Percentiles rank a stretch among this genome's conserved stretches.
These are phyloP conservation scores for Chaetoceros muelleri DNA, from an alignment of 108 stramenopile genomes.

Conservation along the genomic window DNA sequence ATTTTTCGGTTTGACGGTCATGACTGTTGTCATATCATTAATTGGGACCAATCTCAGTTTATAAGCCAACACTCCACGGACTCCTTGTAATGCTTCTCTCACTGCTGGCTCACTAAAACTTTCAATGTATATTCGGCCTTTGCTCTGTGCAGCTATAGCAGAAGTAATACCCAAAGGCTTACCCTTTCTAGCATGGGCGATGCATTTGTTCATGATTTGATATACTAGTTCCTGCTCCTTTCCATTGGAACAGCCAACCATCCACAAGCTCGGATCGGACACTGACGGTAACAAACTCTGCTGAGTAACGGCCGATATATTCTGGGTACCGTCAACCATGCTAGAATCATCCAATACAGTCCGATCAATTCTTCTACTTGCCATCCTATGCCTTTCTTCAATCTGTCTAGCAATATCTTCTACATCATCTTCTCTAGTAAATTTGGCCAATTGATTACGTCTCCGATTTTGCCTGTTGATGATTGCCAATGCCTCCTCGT, in stretches of 20 bases:
- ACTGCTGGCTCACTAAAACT: conserved; percentile 86
- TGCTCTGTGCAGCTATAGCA: conserved; percentile 79
- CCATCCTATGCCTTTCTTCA: conserved; percentile 76
- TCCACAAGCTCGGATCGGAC: conserved; percentile 90
- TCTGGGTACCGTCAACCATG: conserved; percentile 29
- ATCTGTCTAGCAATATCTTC: conserved; percentile 62
- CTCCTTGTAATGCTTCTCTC: conserved; percentile 81
- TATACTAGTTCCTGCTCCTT: conserved; percentile 83
- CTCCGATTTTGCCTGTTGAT: conserved; percentile 81
- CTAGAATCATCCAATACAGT: conserved; percentile 34
- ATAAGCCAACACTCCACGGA: conserved; percentile 76
- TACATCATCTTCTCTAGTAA: conserved; percentile 25
- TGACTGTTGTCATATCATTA: conserved; percentile 92
- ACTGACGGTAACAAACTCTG: conserved; percentile 87
- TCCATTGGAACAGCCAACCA: conserved; percentile 81
- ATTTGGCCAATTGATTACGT: conserved; percentile 50
- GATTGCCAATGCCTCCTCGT: conserved; percentile 75
- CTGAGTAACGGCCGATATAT: conserved; percentile 63
- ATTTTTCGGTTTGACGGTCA: conserved; percentile 81
- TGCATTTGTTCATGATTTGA: conserved; percentile 93
- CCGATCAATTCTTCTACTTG: conserved; percentile 35
- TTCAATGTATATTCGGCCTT: conserved; percentile 91
- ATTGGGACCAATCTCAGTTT: conserved; percentile 83
- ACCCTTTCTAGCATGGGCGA: conserved; percentile 69
- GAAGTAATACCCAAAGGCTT: conserved; percentile 73